Evolutionary conservation across 495 filamentous ascomycete species (phyloP).

Genomic region (Rhizodiscina lignyota): DNA sequence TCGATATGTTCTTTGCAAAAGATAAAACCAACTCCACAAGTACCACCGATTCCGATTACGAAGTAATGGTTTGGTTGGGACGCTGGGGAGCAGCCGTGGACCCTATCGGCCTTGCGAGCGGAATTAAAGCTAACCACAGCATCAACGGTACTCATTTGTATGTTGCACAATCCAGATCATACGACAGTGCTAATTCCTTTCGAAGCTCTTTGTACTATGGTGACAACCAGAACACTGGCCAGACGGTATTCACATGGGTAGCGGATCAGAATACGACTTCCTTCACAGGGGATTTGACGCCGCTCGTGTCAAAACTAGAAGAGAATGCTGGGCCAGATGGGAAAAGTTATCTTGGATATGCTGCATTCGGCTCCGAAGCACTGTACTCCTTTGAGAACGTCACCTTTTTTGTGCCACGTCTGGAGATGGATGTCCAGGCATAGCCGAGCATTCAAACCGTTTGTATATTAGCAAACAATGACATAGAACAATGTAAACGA

Average conservation of each 20-base stretch:
- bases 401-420: constrained; percentile 21
- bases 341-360: constrained; percentile 21
- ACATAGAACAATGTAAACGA: too few relatives aligned
- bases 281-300: constrained; percentile 23
- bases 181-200: neutral
- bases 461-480: too few relatives aligned
- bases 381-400: constrained; percentile 16
- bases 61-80: constrained; percentile 31
- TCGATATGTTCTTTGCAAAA: constrained; percentile 30
- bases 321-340: constrained; percentile 3
- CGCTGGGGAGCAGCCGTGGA: constrained; percentile 3
- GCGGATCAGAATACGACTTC: constrained; percentile 7
- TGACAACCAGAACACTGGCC: constrained; percentile 9
- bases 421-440: constrained; percentile 20
- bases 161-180: neutral
- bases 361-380: constrained; percentile 24
- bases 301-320: constrained; percentile 21
- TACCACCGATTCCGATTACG: constrained; percentile 20
- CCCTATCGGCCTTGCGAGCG: constrained; percentile 14
- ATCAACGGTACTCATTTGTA: constrained; percentile 22
- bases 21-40: constrained; percentile 15
- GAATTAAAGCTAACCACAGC: constrained; percentile 5
- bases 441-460: too few relatives aligned
- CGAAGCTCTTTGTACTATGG: constrained; percentile 20
- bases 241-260: constrained; percentile 24